A percentile compares a stretch with the other conserved stretches of the same genome.
phyloP scores from a whole-genome alignment of 2,329 filamentous ascomycete genomes.

The Penicillium sp. region DNA sequence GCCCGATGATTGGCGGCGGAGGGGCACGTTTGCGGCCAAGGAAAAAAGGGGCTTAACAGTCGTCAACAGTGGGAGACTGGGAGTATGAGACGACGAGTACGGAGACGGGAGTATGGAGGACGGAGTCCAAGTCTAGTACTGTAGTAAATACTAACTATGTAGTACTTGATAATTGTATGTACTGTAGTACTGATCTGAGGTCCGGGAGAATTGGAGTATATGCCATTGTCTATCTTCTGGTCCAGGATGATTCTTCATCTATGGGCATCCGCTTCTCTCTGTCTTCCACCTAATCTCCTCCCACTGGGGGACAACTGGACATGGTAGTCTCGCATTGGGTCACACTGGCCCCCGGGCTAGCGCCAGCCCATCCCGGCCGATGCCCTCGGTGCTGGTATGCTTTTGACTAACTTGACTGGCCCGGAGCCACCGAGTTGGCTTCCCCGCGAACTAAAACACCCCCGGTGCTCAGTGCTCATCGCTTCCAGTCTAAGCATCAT shows the following conservation, averaged over 20 bases:
- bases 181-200: no score
- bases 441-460: slow-evolving; percentile 19
- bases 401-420: slow-evolving; percentile 12
- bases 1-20: slow-evolving; percentile 23
- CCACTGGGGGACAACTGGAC: background rate
- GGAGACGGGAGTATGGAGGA: no score
- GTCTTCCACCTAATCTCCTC: background rate
- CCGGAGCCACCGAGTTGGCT: slow-evolving; percentile 14
- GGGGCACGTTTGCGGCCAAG: slow-evolving; percentile 28
- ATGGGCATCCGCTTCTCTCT: background rate
- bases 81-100: no score
- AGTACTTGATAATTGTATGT: no score
- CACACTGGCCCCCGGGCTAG: slow-evolving; percentile 8
- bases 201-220: no score
- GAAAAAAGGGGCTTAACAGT: slow-evolving; percentile 19
- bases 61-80: no score
- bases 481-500: background rate
- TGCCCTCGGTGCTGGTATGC: slow-evolving; percentile 11
- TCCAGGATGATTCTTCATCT: background rate
- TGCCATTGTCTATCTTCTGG: background rate
- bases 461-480: background rate
- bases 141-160: no score
- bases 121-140: no score
- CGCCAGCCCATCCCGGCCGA: slow-evolving; percentile 14
- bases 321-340: slow-evolving; percentile 1